Percentiles rank a stretch among this genome's conserved stretches.
Evolutionary conservation across 1,284 basidiomycete species (phyloP).

Genomic region (Exsudoporus floridanus): DNA sequence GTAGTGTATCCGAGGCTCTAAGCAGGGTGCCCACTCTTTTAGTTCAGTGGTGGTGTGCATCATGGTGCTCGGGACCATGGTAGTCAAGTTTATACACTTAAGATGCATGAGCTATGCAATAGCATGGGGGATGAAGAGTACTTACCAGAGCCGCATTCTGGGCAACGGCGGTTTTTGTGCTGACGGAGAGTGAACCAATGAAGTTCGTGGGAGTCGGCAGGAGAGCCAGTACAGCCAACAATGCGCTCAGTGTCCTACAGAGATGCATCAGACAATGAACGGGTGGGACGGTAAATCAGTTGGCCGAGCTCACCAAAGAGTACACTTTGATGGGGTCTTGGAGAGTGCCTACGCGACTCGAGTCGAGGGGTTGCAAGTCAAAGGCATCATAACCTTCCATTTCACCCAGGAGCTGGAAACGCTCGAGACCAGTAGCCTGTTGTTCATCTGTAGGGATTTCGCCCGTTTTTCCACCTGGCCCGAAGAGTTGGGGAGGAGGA

Average conservation of each 20-base stretch:
- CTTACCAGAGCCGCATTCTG: constrained; percentile 87
- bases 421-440: constrained; percentile 96
- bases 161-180: constrained; percentile 76
- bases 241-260: constrained; percentile 74
- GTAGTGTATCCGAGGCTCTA: constrained; percentile 10
- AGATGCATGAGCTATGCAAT: constrained; percentile 10
- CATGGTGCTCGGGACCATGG: constrained; percentile 49
- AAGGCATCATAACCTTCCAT: constrained; percentile 90
- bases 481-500: constrained; percentile 68
- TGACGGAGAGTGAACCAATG: constrained; percentile 76
- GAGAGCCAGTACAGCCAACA: constrained; percentile 89
- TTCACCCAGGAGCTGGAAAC: constrained; percentile 88
- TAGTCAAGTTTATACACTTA: constrained; percentile 61
- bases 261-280: not conserved
- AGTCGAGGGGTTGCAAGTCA: constrained; percentile 84
- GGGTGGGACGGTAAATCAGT: not conserved
- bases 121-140: constrained; percentile 10
- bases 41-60: constrained; percentile 41
- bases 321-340: constrained; percentile 86
- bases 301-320: constrained; percentile 68
- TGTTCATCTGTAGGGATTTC: constrained; percentile 81
- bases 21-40: constrained; percentile 8
- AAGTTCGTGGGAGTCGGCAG: constrained; percentile 90
- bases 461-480: constrained; percentile 73
- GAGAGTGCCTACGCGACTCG: constrained; percentile 86